A percentile compares a stretch with the other conserved stretches of the same genome.
Conservation (phyloP, 108 stramenopile species). For the Discostella pseudostelligera region DNA sequence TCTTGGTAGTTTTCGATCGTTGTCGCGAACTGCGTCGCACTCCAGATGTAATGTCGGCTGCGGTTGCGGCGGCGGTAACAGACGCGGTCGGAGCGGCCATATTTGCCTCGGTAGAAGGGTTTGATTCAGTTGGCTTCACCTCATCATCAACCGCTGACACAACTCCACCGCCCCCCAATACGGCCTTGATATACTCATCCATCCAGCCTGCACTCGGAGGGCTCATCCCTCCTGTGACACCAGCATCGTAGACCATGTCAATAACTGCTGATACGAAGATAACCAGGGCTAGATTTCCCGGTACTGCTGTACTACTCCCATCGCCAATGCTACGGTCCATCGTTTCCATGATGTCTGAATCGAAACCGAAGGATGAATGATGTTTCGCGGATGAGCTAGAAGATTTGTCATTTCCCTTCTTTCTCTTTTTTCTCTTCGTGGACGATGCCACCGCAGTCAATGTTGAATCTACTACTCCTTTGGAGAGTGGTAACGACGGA, state of each 20-base stretch:
- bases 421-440: conserved; percentile 30
- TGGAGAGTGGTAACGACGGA: not conserved
- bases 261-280: conserved; percentile 36
- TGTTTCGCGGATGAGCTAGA: not conserved
- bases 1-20: conserved; percentile 22
- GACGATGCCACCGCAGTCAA: not conserved
- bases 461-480: not conserved
- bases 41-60: conserved; percentile 3
- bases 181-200: conserved; percentile 47
- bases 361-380: not conserved
- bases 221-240: conserved; percentile 25
- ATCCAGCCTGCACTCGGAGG: conserved; percentile 44
- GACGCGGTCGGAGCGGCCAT: not conserved
- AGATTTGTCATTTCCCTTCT: conserved; percentile 4
- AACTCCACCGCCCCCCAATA: conserved; percentile 6
- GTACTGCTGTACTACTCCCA: conserved; percentile 7
- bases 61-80: not conserved
- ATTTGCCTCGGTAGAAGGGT: not conserved
- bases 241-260: conserved; percentile 41
- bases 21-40: conserved; percentile 27
- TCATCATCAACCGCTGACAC: not conserved
- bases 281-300: conserved; percentile 39
- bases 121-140: not conserved
- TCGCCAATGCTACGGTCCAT: too few relatives aligned
- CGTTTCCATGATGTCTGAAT: not conserved